Conservation (phyloP, 345 rosid genomes). For the Triadica sebifera region DNA sequence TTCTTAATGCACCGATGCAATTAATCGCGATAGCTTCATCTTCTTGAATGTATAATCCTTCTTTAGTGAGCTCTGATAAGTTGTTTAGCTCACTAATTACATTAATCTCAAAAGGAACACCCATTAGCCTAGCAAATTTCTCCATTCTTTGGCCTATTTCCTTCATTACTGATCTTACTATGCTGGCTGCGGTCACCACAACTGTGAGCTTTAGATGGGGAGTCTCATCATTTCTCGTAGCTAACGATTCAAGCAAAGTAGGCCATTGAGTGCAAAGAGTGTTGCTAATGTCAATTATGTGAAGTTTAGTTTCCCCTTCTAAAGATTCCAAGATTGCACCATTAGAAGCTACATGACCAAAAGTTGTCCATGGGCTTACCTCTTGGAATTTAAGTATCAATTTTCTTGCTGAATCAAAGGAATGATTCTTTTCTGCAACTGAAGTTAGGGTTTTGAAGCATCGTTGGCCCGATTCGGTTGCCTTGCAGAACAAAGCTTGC, state of each 20-base stretch:
- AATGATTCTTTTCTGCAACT: slow-evolving; percentile 54
- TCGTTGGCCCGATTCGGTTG: slow-evolving; percentile 58
- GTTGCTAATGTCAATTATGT: slow-evolving; percentile 67
- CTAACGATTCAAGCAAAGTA: slow-evolving; percentile 64
- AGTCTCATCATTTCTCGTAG: slow-evolving; percentile 66
- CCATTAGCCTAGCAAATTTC: slow-evolving; percentile 78
- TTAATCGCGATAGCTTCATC: slow-evolving; percentile 65
- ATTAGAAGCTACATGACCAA: slow-evolving; percentile 75
- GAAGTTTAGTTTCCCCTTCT: slow-evolving; percentile 63
- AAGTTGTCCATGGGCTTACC: slow-evolving; percentile 84
- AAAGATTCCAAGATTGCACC: slow-evolving; percentile 74
- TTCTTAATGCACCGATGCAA: slow-evolving; percentile 57
- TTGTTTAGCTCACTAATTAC: slow-evolving; percentile 44
- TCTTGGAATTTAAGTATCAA: slow-evolving; percentile 72
- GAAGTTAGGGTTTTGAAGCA: slow-evolving; percentile 65
- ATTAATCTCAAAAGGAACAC: slow-evolving; percentile 67
- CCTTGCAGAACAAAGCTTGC: slow-evolving; percentile 70
- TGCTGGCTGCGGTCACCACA: slow-evolving; percentile 43
- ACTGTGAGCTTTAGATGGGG: slow-evolving; percentile 70
- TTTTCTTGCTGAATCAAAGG: slow-evolving; percentile 61
- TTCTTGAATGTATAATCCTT: slow-evolving; percentile 41
- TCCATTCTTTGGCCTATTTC: slow-evolving; percentile 75
- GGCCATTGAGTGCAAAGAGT: slow-evolving; percentile 93
- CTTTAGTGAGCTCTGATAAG: slow-evolving; percentile 48
- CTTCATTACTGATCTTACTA: slow-evolving; percentile 51